A percentile compares a stretch with the other conserved stretches of the same genome.
phyloP scores from a whole-genome alignment of 306 rosid species.

The Cicer yamashitae region DNA sequence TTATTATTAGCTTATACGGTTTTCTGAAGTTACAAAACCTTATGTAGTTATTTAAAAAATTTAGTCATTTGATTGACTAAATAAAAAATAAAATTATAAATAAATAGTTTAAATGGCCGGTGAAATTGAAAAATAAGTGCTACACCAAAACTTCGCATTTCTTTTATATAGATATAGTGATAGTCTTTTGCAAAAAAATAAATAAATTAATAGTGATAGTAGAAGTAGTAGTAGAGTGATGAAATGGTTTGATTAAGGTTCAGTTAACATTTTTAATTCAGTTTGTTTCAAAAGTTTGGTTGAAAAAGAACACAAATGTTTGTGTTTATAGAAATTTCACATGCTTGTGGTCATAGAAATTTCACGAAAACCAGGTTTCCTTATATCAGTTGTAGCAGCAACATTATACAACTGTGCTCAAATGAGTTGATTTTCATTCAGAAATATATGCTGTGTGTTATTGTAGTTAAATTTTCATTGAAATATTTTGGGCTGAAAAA shows the following conservation, averaged over 20 bases:
- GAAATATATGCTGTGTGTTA: background rate
- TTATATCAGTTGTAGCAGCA: background rate
- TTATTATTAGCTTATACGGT: background rate
- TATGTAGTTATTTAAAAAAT: too few relatives aligned
- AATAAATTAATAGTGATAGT: background rate
- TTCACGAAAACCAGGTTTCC: background rate
- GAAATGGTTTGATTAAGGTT: constrained; percentile 12
- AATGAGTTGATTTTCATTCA: background rate
- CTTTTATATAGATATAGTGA: too few relatives aligned
- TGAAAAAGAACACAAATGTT: background rate
- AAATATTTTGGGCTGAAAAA: background rate
- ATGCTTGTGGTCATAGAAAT: background rate
- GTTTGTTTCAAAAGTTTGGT: background rate
- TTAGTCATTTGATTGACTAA: too few relatives aligned
- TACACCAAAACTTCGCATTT: too few relatives aligned
- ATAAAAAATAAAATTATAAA: too few relatives aligned
- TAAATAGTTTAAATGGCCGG: too few relatives aligned
- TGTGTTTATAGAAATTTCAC: background rate
- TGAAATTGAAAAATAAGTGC: too few relatives aligned
- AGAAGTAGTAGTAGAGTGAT: background rate
- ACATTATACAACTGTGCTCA: background rate
- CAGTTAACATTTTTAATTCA: too few relatives aligned
- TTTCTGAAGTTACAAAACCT: too few relatives aligned
- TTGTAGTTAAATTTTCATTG: background rate
- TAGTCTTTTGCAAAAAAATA: too few relatives aligned